Evolutionary conservation across 108 stramenopile genomes (phyloP).

Genomic region (Nannochloropsis oceanica): DNA sequence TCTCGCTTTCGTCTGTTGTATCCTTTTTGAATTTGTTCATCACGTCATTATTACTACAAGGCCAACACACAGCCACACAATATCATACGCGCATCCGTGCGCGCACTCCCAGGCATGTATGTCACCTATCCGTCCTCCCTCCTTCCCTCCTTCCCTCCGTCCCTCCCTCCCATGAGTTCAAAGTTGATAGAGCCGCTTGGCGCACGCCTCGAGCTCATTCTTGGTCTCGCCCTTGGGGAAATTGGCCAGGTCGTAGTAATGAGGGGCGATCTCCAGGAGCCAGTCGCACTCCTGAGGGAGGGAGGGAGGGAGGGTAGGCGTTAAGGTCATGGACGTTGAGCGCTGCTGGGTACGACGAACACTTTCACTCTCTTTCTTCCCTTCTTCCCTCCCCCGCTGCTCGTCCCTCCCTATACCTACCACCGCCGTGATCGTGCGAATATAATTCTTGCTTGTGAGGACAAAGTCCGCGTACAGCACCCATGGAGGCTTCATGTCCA

Average conservation of each 20-base stretch:
- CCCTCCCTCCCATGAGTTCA: background rate
- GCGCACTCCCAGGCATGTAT: background rate
- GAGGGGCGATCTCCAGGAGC: constrained; percentile 89
- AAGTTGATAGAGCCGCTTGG: background rate
- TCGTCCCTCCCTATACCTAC: background rate
- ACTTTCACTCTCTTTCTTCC: background rate
- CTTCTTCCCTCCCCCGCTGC: background rate
- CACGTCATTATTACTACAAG: background rate
- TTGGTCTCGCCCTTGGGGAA: constrained; percentile 58
- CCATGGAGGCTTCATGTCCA: constrained; percentile 86
- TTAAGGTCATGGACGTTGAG: too few species aligned
- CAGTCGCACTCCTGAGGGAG: constrained; percentile 56
- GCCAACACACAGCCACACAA: too few species aligned
- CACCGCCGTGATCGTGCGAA: constrained; percentile 84
- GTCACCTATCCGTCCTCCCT: background rate
- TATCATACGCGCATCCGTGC: too few species aligned
- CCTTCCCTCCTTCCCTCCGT: background rate
- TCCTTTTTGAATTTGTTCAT: background rate
- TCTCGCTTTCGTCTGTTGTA: background rate
- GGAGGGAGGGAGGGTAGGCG: background rate
- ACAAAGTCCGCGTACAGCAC: constrained; percentile 94
- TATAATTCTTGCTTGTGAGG: constrained; percentile 89
- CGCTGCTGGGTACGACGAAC: too few species aligned
- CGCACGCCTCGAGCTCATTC: constrained; percentile 33
- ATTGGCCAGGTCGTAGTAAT: constrained; percentile 94